Conservation (phyloP, 768 basidiomycete species). For the Lentinus brumalis region DNA sequence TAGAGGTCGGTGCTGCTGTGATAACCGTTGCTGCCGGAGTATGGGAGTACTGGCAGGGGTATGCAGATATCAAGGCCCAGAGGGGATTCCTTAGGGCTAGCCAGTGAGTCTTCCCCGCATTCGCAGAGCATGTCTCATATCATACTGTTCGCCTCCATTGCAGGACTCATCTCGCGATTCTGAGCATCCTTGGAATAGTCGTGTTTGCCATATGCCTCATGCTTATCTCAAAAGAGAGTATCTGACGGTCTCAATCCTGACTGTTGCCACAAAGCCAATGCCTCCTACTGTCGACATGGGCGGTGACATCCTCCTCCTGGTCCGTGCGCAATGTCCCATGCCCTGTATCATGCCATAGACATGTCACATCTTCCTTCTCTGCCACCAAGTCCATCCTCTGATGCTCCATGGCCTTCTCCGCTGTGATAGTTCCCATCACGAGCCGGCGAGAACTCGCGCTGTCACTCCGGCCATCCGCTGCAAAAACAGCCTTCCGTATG, state of each 20-base stretch:
- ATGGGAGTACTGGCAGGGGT: slow-evolving; percentile 69
- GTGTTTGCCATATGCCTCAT: slow-evolving; percentile 31
- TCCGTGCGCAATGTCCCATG: background rate
- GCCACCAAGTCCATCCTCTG: slow-evolving; percentile 9
- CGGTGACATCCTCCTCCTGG: background rate
- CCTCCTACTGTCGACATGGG: background rate
- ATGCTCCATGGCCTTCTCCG: slow-evolving; percentile 10
- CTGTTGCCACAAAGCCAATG: background rate
- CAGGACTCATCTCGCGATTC: slow-evolving; percentile 33
- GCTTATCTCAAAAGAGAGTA: slow-evolving; percentile 16
- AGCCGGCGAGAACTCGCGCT: slow-evolving; percentile 6
- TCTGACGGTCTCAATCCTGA: slow-evolving; percentile 6
- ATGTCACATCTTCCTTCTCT: slow-evolving; percentile 17
- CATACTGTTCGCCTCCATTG: background rate
- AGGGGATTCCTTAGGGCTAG: slow-evolving; percentile 61
- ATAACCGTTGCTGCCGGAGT: slow-evolving; percentile 55
- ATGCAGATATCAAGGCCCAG: slow-evolving; percentile 54
- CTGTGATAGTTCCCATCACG: slow-evolving; percentile 15
- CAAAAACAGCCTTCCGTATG: background rate
- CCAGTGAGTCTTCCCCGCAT: slow-evolving; percentile 45
- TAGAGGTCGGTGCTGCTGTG: slow-evolving; percentile 57
- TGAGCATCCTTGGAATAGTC: slow-evolving; percentile 26
- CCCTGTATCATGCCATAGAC: slow-evolving; percentile 11
- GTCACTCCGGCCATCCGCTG: slow-evolving; percentile 6
- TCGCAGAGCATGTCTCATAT: background rate